Evolutionary conservation across 1,284 basidiomycete species (phyloP), one percentile per base, ranked within the genome.

Genomic region (Cystobasidiaceae sp.): DNA sequence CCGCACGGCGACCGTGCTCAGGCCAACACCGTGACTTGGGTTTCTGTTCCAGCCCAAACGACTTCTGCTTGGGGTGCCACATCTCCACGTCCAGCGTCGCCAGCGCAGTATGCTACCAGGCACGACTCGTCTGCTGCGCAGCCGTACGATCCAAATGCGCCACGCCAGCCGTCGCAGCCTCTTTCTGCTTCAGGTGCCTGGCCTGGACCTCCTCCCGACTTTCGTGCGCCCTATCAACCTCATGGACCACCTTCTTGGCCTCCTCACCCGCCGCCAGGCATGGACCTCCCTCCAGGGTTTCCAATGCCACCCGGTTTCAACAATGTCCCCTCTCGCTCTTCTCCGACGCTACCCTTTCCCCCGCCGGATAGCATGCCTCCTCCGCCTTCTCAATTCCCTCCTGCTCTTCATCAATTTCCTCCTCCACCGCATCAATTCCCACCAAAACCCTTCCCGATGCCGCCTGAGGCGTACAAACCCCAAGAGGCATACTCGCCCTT

Each of bases 371-470:
- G 37, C 34, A 55, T 55, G 2, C 4, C 56, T 49, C 30, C 45
- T 30, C 43, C 43, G 11, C 27, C 43, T 3, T 9, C 43, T 3
- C 34, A 32, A 17, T 15, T 21, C 32, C 37, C 54, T 30, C 23
- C 50, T 17, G 56, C 43, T 17, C 52, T 30, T 13, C 28, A 27
- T n/a, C n/a, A 46, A 11, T 33, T 27, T 34, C 25, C n/a, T n/a
- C 43, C 45, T 41, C 43, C 55, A 11, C 45, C 44, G 30, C 30
- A 39, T 25, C 43, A n/a, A 17, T 33, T 66, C 44, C 63, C 37
- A 3, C 55, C 19, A 58, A n/a, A n/a, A n/a, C n/a, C n/a, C n/a
- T n/a, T n/a, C n/a, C n/a, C n/a, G n/a, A n/a, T n/a, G n/a, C n/a
- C n/a, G n/a, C n/a, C n/a, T n/a, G n/a, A n/a, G n/a, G n/a, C n/a